Conservation (phyloP, 108 stramenopile species). For the Ochromonas danica region DNA sequence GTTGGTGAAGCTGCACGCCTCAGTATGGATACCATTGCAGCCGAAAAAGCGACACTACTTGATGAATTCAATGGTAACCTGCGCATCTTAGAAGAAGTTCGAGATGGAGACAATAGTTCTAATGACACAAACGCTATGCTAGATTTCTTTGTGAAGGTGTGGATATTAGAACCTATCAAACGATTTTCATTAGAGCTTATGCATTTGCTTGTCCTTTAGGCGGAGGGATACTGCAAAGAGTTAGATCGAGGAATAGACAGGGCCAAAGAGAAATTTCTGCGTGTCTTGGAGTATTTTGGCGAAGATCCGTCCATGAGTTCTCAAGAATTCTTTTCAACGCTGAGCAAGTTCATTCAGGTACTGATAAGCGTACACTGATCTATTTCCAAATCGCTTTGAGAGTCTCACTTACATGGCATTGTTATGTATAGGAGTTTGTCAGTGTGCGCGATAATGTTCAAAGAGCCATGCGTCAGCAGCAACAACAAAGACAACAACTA, state of each 20-base stretch:
- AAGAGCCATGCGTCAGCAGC: not conserved
- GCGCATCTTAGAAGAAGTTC: constrained; percentile 71
- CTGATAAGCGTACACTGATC: too few species aligned
- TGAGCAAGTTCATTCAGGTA: constrained; percentile 58
- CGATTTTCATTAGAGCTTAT: not conserved
- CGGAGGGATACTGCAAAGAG: not conserved
- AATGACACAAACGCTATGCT: constrained; percentile 69
- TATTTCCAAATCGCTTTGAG: too few species aligned
- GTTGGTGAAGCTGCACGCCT: constrained; percentile 60
- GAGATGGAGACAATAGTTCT: constrained; percentile 66
- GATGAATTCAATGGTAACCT: constrained; percentile 78
- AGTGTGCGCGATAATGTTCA: not conserved
- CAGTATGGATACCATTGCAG: constrained; percentile 73
- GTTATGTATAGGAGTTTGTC: not conserved
- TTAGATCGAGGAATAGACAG: not conserved
- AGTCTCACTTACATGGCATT: too few species aligned
- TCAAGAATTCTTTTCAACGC: constrained; percentile 74
- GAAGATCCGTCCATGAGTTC: constrained; percentile 67
- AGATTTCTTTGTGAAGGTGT: constrained; percentile 39
- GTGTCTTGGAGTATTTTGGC: constrained; percentile 69
- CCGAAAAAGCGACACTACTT: constrained; percentile 71
- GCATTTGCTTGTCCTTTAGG: not conserved
- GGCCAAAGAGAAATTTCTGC: constrained; percentile 3
- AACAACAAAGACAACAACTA: not conserved
- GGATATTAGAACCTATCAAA: not conserved